Conservation (phyloP, 208 protist species). For the Angomonas desouzai region DNA sequence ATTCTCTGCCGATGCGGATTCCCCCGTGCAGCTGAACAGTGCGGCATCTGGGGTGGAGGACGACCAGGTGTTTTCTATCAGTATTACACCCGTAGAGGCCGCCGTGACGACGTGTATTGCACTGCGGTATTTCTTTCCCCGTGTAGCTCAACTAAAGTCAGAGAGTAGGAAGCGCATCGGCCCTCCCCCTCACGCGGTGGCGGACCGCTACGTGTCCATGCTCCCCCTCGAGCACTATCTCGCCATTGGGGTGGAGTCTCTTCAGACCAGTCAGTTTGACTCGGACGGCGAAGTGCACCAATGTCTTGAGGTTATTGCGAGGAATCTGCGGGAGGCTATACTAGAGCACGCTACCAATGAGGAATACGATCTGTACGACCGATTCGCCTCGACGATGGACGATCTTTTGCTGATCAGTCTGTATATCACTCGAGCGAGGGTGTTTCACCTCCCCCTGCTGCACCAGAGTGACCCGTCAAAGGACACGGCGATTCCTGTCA, state of each 20-base stretch:
- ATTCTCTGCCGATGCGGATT: slow-evolving; percentile 34
- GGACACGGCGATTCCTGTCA: slow-evolving; percentile 32
- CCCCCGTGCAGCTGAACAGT: background rate
- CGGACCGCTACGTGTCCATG: slow-evolving; percentile 46
- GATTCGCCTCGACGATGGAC: slow-evolving; percentile 42
- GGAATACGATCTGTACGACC: slow-evolving; percentile 64
- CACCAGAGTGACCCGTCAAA: background rate
- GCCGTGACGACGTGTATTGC: slow-evolving; percentile 46
- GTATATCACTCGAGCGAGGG: slow-evolving; percentile 67
- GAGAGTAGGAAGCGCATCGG: background rate
- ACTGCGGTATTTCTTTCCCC: slow-evolving; percentile 68
- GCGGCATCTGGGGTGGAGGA: background rate
- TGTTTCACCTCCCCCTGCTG: slow-evolving; percentile 50
- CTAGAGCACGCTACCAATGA: slow-evolving; percentile 38
- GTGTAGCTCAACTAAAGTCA: background rate
- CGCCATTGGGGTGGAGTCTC: slow-evolving; percentile 44
- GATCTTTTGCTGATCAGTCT: slow-evolving; percentile 44
- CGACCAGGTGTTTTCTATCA: slow-evolving; percentile 31
- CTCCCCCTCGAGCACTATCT: slow-evolving; percentile 49
- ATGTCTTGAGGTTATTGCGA: slow-evolving; percentile 65
- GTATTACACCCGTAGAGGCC: slow-evolving; percentile 71
- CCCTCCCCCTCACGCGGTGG: slow-evolving; percentile 6
- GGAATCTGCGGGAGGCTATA: slow-evolving; percentile 63
- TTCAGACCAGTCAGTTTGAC: slow-evolving; percentile 13
- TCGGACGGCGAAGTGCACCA: slow-evolving; percentile 35